phyloP scores from a whole-genome alignment of 371 early-diverging fungal species.

The Saksenaea oblongispora region DNA sequence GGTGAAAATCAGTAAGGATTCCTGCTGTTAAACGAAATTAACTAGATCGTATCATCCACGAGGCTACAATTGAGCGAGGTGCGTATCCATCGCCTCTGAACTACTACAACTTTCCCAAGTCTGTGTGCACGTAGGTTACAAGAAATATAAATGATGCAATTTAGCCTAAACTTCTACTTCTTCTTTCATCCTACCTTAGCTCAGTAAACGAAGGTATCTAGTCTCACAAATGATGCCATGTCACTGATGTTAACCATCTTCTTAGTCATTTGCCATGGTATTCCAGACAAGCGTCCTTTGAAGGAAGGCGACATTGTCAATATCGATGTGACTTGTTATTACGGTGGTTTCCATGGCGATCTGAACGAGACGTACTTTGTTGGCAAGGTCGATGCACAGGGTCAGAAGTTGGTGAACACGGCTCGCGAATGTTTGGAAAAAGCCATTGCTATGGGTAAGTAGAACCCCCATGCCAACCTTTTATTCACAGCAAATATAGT shows the following conservation, averaged over 20 bases:
- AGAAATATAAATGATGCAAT: constrained; percentile 40
- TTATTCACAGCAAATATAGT: constrained; percentile 35
- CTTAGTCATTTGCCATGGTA: constrained; percentile 83
- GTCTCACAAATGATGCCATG: neutral
- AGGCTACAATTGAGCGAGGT: constrained; percentile 81
- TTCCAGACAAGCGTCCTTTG: constrained; percentile 86
- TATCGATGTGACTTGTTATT: constrained; percentile 85
- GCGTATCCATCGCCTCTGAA: constrained; percentile 95
- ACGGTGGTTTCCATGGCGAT: constrained; percentile 93
- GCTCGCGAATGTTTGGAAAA: constrained; percentile 83
- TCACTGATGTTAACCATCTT: neutral
- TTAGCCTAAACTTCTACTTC: constrained; percentile 23
- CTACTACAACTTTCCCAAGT: constrained; percentile 91
- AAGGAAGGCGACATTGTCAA: constrained; percentile 94
- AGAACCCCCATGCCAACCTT: neutral
- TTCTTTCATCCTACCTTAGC: constrained; percentile 11
- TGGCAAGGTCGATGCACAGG: constrained; percentile 83
- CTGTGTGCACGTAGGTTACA: constrained; percentile 83
- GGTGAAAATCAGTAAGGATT: neutral
- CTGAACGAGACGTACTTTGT: constrained; percentile 88
- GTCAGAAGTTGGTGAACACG: constrained; percentile 72
- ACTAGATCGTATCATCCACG: constrained; percentile 80
- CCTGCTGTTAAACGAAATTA: neutral
- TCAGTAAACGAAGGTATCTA: constrained; percentile 62
- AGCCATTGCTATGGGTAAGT: constrained; percentile 84